Evolutionary conservation across 768 basidiomycete genomes (phyloP).

Genomic region (Auricularia cornea): DNA sequence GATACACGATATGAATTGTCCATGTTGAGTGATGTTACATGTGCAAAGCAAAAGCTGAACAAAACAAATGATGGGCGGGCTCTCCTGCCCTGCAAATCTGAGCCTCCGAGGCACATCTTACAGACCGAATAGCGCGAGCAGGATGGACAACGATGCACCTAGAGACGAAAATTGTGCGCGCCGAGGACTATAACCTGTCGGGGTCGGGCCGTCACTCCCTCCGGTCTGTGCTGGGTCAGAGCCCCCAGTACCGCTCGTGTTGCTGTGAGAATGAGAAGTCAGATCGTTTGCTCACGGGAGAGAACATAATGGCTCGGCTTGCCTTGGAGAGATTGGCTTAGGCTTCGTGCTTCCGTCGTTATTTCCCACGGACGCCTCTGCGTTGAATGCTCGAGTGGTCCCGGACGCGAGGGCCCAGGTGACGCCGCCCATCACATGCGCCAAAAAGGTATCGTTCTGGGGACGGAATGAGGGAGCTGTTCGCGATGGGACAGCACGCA

Average conservation of each 20-base stretch:
- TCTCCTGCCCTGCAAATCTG: background rate
- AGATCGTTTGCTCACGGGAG: too few relatives aligned
- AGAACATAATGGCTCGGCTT: too few relatives aligned
- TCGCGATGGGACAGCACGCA: background rate
- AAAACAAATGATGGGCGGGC: too few relatives aligned
- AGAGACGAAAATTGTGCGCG: background rate
- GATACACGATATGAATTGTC: too few relatives aligned
- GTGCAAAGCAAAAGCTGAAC: too few relatives aligned
- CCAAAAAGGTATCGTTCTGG: conserved; percentile 59
- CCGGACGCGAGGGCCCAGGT: conserved; percentile 63
- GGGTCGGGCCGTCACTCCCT: background rate
- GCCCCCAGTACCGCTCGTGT: background rate
- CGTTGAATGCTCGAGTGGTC: conserved; percentile 61
- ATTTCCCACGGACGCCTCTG: conserved; percentile 52
- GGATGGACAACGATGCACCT: background rate
- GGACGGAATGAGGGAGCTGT: conserved; percentile 8
- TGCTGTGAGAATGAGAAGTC: too few relatives aligned
- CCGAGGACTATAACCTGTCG: background rate
- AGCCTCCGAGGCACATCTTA: background rate
- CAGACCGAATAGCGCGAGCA: background rate
- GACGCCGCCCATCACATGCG: conserved; percentile 69
- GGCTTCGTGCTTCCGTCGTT: background rate
- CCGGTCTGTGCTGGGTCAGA: background rate
- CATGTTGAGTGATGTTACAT: too few relatives aligned
- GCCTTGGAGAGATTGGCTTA: conserved; percentile 1